Evolutionary conservation across 2,329 filamentous ascomycete genomes (phyloP), one percentile per base, ranked within the genome.

Genomic region (Beauveria scarabaeidicola): DNA sequence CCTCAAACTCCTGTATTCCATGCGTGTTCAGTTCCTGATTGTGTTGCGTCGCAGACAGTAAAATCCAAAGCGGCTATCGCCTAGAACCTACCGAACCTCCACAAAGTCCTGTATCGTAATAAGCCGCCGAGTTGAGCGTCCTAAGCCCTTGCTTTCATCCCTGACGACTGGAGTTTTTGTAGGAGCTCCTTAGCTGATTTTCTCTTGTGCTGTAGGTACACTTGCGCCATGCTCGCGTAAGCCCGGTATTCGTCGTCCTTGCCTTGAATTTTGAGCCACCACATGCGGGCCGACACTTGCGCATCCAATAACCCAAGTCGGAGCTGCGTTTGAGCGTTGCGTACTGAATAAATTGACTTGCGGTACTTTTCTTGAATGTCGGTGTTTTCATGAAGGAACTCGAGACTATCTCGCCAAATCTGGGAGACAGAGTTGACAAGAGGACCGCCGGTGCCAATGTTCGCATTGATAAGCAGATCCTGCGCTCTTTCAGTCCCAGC

Each of bases 181-280:
- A 64, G 69, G 38, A 69, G 64, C 58, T 69, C 64, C 47, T 67
- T 68, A 44, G 74, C 69, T 27, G 68, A 67, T 29, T 67, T 65
- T 19, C 69, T 64, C 65, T 74, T 76, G 59, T 72, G 68, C 21
- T 72, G 69, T 55, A 79, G 63, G 61, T 75, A 77, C 1, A 64
- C 62, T 53, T 73, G 73, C 10, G 81, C 82, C 63, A 81, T 81
- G 55, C 67, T 69, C 59, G 74, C 65, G 62, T 83, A 84, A 2
- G 71, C 72, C 3, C 72, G 67, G 55, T 77, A 72, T 64, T 82
- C 78, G 17, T 77, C 73, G 3, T 66, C 68, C 64, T 77, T 79
- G 21, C 80, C 80, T 54, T 76, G 79, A 36, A 82, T 53, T 67
- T 77, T 79, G 53, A 86, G 71, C 81, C 81, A 85, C 72, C 78